phyloP scores from a whole-genome alignment of 2,329 filamentous ascomycete species.

The Neofusicoccum laricinum region DNA sequence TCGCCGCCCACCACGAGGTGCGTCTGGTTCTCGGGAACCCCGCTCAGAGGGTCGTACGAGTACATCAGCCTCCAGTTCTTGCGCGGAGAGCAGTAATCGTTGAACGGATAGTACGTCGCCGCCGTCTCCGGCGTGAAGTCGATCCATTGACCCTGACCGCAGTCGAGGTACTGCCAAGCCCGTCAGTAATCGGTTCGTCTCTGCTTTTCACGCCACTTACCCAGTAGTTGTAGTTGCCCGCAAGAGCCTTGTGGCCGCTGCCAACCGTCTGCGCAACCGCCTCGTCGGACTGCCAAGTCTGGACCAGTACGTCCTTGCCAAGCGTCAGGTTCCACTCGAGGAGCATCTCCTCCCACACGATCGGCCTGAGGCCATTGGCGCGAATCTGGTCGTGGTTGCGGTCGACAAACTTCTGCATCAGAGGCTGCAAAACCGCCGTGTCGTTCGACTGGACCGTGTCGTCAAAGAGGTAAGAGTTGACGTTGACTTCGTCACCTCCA shows the following conservation, averaged over 20 bases:
- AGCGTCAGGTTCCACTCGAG: slow-evolving; percentile 74
- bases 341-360: slow-evolving; percentile 89
- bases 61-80: slow-evolving; percentile 84
- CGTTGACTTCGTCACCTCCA: slow-evolving; percentile 83
- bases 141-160: slow-evolving; percentile 76
- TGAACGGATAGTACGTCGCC: slow-evolving; percentile 55
- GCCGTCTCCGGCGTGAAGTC: slow-evolving; percentile 61
- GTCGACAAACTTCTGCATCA: slow-evolving; percentile 76
- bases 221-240: slow-evolving; percentile 76
- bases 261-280: slow-evolving; percentile 60
- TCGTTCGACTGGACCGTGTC: slow-evolving; percentile 67
- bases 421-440: slow-evolving; percentile 62
- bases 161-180: slow-evolving; percentile 68
- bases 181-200: background rate
- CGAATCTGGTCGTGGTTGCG: slow-evolving; percentile 65
- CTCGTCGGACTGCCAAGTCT: slow-evolving; percentile 69
- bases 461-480: slow-evolving; percentile 66
- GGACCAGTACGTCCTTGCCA: slow-evolving; percentile 68
- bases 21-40: slow-evolving; percentile 55
- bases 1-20: slow-evolving; percentile 78
- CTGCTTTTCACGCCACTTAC: slow-evolving; percentile 43
- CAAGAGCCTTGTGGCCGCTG: slow-evolving; percentile 68
- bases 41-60: slow-evolving; percentile 69
- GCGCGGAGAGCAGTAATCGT: slow-evolving; percentile 75
- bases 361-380: slow-evolving; percentile 62